A percentile compares a stretch with the other conserved stretches of the same genome.
These are phyloP conservation scores for Wickerhamomyces sp. DNA, from an alignment of 1,139 yeast genomes.

Conservation along the genomic window DNA sequence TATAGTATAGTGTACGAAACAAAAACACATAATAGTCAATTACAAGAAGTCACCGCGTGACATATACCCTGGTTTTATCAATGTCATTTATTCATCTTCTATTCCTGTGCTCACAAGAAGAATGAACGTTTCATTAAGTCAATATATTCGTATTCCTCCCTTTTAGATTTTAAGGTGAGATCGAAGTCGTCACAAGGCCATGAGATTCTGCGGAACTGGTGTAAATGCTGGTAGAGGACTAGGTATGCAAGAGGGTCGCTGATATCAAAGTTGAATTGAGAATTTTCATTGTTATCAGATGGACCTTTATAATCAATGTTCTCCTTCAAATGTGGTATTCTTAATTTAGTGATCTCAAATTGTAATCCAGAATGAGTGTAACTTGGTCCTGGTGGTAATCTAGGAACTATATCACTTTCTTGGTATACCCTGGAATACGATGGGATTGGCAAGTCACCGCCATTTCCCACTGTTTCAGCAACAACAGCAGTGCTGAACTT, in stretches of 20 bases:
- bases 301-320: slow-evolving; percentile 33
- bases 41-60: too few species aligned
- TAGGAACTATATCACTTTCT: slow-evolving; percentile 52
- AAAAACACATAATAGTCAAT: too few species aligned
- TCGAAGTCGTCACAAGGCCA: slow-evolving; percentile 18
- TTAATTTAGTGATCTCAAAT: slow-evolving; percentile 39
- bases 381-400: slow-evolving; percentile 47
- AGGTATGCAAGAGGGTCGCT: slow-evolving; percentile 8
- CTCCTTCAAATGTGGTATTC: slow-evolving; percentile 41
- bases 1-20: too few species aligned
- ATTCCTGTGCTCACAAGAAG: neutral
- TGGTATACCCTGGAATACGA: slow-evolving; percentile 51
- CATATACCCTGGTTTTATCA: too few species aligned
- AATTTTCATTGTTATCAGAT: slow-evolving; percentile 13
- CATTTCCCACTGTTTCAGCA: slow-evolving; percentile 25
- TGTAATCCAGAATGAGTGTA: slow-evolving; percentile 48
- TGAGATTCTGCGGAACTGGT: slow-evolving; percentile 14
- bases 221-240: slow-evolving; percentile 15
- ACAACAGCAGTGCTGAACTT: slow-evolving; percentile 38
- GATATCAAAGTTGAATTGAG: slow-evolving; percentile 5
- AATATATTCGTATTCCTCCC: neutral
- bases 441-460: slow-evolving; percentile 23
- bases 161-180: neutral
- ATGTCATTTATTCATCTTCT: too few species aligned
- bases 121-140: neutral